These are phyloP conservation scores for Fusarium sp. DNA, from an alignment of 2,329 filamentous ascomycete species.

Conservation along the genomic window DNA sequence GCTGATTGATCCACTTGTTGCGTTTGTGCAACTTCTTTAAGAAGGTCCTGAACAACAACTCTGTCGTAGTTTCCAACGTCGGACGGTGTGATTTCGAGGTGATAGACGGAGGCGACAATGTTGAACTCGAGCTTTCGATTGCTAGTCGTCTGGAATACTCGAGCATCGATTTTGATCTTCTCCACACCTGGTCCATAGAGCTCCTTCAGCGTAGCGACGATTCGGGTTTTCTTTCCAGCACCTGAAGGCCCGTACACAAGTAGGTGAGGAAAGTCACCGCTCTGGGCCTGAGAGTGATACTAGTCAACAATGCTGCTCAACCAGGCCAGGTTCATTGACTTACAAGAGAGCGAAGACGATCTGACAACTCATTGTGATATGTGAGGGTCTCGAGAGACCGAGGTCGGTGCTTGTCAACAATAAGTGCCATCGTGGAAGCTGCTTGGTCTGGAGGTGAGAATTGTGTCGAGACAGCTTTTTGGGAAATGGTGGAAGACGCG, in stretches of 20 bases:
- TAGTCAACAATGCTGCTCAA: conserved; percentile 8
- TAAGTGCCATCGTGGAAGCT: conserved; percentile 66
- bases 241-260: conserved; percentile 97
- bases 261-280: conserved; percentile 96
- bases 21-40: conserved; percentile 98
- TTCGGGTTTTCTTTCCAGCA: conserved; percentile 96
- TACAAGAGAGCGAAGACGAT: conserved; percentile 86
- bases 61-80: conserved; percentile 97
- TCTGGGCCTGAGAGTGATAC: conserved; percentile 76
- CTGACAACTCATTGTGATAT: conserved; percentile 90
- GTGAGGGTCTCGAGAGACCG: conserved; percentile 80
- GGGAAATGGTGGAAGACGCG: conserved; percentile 43
- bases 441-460: conserved; percentile 17
- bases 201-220: conserved; percentile 94
- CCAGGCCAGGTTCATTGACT: conserved; percentile 57
- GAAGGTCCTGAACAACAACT: conserved; percentile 92
- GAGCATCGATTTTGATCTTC: conserved; percentile 99
- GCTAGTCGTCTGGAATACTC: conserved; percentile 92
- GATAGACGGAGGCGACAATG: conserved; percentile 95
- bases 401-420: conserved; percentile 77
- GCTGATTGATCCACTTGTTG: conserved; percentile 97
- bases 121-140: conserved; percentile 99
- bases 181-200: conserved; percentile 97
- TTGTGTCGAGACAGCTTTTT: conserved; percentile 37
- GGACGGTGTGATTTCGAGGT: conserved; percentile 96